Base-by-base conservation (phyloP, 768 basidiomycete genomes). In the Rhodotorula kratochvilovae region DNA sequence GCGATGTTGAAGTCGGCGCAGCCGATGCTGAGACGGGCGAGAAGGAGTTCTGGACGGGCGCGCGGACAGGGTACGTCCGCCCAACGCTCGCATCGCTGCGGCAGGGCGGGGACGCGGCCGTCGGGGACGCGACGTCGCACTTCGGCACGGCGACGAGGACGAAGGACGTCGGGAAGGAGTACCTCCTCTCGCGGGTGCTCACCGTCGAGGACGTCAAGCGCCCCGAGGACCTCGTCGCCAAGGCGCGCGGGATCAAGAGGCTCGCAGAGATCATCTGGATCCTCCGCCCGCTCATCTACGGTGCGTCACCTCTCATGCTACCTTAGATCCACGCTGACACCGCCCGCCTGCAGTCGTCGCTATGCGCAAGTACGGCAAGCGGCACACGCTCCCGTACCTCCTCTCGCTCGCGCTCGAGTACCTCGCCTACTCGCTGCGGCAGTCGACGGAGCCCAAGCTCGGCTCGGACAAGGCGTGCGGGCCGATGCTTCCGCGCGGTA, bases 351-450 rank as follows among this genome's bases (percentile, higher is more conserved):
- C 61, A 60, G 78, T 79, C 33, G 36, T 77, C 57, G 71, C 76
- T 7, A 61, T 79, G 51, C 69, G 70, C 51, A 67, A 68, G 15
- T 79, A 75, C 60, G 78, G 78, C 53, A 72, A 70, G 11, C 67
- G 73, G 21, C 68, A 73, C 57, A 72, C 71, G 29, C 67, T 71
- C 21, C 78, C 78, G 5, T 79, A 76, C 71, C 74, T 79, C 63
- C 68, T 77, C 53, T 79, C 78, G 5, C 70, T 79, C 57, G 64
- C 76, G 5, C 68, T 77, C 65, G 78, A 79, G 43, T 76, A 77
- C 70, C 72, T 77, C 63, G 74, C 74, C 58, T 72, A 29, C 71
- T 70, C 74, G 5, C 62, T 76, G 27, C 71, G 74, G 17, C 56
- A 48, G 21, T 55, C 61, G 5, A 63, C 71, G 17, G 35, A 59